Evolutionary conservation across 2,329 filamentous ascomycete species (phyloP), one percentile per base, ranked within the genome.

Genomic region (Penicillium griseofulvum): DNA sequence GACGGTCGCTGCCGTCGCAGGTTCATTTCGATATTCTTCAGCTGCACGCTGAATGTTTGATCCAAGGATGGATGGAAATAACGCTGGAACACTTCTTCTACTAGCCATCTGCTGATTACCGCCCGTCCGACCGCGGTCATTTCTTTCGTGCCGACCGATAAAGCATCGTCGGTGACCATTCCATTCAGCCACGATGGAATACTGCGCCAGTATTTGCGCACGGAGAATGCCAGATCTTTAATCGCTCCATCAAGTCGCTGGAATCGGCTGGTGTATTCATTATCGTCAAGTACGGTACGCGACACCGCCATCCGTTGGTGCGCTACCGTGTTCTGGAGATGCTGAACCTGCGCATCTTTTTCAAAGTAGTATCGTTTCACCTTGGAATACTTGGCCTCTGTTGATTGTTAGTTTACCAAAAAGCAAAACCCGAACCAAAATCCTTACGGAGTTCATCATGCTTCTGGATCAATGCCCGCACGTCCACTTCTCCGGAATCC

Each of bases 291-390:
- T 1, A 92, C 90, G 1, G 93, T 97, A 57, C 92, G 89, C 22
- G 93, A 97, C 70, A 95, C 89, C 3, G 94, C 94, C 73, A 99
- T 87, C 55, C 93, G 88, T 75, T 97, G 94, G 73, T 96, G 94
- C 55, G 94, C 94, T 50, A 99, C 84, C n/a, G 91, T 94, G 72
- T 99, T 97, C 72, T 99, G 94, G 17, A 99, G 82, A 66, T 94
- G 89, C 72, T 97, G 93, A 24, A 97, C 89, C 74, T 97, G 92
- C 17, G 86, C 82, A 62, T 87, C 89, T 65, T 96, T 88, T 61
- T 97, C 94, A 72, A 97, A 97, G 72, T 97, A 99, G 66, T 97
- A 89, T 53, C 91, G 87, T 79, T 99, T 99, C 55, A 99, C 93
- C 71, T 97, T 96, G 73, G 95, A 95, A 73, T 99, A 99, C 78